phyloP scores from a whole-genome alignment of 2,329 filamentous ascomycete genomes.

The Botrytis squamosa region DNA sequence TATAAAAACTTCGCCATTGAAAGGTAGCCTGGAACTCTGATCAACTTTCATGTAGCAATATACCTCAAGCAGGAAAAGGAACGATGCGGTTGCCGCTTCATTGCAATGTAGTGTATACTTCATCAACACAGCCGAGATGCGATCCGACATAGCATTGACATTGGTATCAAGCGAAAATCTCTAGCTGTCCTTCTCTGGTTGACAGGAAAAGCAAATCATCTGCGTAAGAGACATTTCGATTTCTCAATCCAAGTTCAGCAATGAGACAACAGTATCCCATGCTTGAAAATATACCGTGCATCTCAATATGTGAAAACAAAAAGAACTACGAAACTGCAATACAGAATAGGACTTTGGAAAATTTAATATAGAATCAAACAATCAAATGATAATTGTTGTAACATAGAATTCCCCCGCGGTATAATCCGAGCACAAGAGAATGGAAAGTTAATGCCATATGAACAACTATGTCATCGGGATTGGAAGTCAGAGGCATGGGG shows the following conservation, averaged over 20 bases:
- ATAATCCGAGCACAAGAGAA: neutral
- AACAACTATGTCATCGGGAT: neutral
- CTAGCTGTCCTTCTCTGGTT: neutral
- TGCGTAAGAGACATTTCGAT: neutral
- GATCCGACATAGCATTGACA: neutral
- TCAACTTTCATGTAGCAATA: neutral
- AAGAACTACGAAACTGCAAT: neutral
- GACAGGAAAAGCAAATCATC: neutral
- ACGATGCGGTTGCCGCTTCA: neutral
- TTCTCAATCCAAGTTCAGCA: neutral
- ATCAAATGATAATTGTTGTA: neutral
- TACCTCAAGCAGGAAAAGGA: neutral
- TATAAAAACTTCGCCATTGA: neutral
- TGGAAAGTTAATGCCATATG: neutral
- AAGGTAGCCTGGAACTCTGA: neutral
- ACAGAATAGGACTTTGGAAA: neutral
- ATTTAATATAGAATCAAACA: neutral
- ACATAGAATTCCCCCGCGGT: neutral
- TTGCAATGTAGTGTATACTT: neutral
- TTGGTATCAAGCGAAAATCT: neutral
- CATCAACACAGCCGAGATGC: neutral
- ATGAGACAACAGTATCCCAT: neutral
- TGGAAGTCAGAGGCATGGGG: neutral
- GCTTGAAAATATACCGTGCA: neutral
- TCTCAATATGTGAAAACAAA: neutral